Base-by-base conservation (phyloP, 495 filamentous ascomycete species). In the Staphylotrichum longicolle region DNA sequence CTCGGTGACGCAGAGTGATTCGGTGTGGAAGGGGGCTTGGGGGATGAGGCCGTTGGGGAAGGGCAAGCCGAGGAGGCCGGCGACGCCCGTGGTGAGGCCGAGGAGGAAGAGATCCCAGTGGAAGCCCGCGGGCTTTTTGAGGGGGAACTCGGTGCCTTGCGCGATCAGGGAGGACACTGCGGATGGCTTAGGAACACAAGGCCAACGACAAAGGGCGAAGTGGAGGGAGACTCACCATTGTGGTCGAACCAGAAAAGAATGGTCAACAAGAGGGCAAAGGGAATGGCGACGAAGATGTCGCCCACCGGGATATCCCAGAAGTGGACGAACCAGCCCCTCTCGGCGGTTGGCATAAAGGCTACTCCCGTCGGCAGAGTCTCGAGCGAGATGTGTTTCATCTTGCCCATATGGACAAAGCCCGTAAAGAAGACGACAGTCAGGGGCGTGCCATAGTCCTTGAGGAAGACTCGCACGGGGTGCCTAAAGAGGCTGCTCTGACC, bases 51-150 rank as follows among this genome's bases (percentile, higher is more conserved):
- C 93, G 69, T 96, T 96, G 34, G 93, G 93, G 63, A 93, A 88
- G 14, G 93, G 93, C 35, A 98, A 82, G 4, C 93, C 93, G 27
- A 96, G 78, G 8, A 98, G 75, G 7, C 93, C 93, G 14, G 88
- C 87, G 15, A 96, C 74, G 57, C 88, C 88, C 0, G 93, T 96
- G 4, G 93, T 97, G 11, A 91, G 76, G 12, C 93, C 93, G 2
- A 97, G 85, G 34, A 97, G 85, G 80, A 94, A 96, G 53, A 97
- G 70, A 66, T 96, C 93, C 92, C 92, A 97, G 78, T 96, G 93
- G 72, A 97, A 97, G 9, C 93, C 93, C 39, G 91, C 91, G 6
- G 93, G 93, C 66, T 98, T 98, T 11, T 82, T 82, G 27, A 97
- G 83, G 2, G 93, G 93, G 68, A 96, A 98, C 67, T 96, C 89